These are phyloP conservation scores for Tuber calosporum DNA, from an alignment of 495 filamentous ascomycete genomes.

Conservation along the genomic window DNA sequence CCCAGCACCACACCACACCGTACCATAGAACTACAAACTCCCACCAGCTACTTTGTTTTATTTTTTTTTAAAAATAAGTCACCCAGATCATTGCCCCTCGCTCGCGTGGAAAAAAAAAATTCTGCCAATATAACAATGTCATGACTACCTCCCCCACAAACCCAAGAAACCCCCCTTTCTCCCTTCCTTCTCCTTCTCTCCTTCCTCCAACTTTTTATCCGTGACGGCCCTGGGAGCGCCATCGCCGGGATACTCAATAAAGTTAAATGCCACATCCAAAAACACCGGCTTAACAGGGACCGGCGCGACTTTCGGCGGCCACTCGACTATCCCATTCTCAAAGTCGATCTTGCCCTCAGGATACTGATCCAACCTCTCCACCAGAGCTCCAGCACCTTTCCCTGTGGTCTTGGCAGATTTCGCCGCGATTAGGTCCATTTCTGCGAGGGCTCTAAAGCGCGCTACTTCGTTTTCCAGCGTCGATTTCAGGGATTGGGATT, in stretches of 20 bases:
- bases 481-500: conserved; percentile 52
- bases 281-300: conserved; percentile 94
- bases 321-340: conserved; percentile 67
- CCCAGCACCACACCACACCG: conserved; percentile 10
- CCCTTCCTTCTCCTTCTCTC: conserved; percentile 19
- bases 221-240: conserved; percentile 20
- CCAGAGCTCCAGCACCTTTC: conserved; percentile 49
- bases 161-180: conserved; percentile 40
- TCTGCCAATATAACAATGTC: background rate
- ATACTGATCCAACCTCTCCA: conserved; percentile 69
- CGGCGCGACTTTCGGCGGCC: conserved; percentile 72
- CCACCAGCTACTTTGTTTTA: background rate
- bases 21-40: background rate
- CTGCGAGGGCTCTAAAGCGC: conserved; percentile 73
- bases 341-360: conserved; percentile 61
- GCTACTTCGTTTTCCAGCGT: conserved; percentile 62
- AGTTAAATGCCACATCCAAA: conserved; percentile 96
- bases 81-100: background rate
- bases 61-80: background rate
- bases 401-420: conserved; percentile 43
- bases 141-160: conserved; percentile 40
- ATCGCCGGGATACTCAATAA: conserved; percentile 79
- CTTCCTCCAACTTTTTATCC: conserved; percentile 15
- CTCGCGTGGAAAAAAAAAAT: background rate
- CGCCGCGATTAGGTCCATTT: conserved; percentile 56